Conservation (phyloP, 2,329 filamentous ascomycete genomes). For the Trichoderma harzianum region DNA sequence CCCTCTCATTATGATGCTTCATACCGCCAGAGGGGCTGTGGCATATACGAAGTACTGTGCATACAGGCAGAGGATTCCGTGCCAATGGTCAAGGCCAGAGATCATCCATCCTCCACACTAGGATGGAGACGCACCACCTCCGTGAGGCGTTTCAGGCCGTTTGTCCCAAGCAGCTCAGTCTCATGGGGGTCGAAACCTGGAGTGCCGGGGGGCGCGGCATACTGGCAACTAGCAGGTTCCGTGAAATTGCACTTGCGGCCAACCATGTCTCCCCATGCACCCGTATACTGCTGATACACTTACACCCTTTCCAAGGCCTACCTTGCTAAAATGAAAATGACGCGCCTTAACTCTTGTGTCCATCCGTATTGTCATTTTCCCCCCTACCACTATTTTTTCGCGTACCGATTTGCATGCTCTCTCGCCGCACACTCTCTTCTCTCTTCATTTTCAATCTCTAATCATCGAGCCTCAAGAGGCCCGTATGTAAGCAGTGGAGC, state of each 20-base stretch:
- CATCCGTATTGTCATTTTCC: conserved; percentile 7
- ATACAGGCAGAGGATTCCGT: background rate
- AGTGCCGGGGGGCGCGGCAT: conserved; percentile 9
- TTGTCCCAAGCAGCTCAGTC: background rate
- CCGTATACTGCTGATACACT: conserved; percentile 7
- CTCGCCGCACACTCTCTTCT: conserved; percentile 10
- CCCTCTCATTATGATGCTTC: background rate
- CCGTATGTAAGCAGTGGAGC: conserved; percentile 15
- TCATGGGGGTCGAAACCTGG: conserved; percentile 14
- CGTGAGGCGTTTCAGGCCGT: conserved; percentile 14
- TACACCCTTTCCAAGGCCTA: conserved; percentile 10
- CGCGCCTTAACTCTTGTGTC: conserved; percentile 7
- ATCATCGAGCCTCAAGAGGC: background rate
- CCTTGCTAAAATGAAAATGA: conserved; percentile 16
- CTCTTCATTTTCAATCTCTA: background rate
- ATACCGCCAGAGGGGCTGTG: background rate
- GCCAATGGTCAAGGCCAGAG: background rate
- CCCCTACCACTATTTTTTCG: conserved; percentile 2
- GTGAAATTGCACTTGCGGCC: conserved; percentile 11
- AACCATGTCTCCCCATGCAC: conserved; percentile 3
- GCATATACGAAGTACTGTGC: background rate
- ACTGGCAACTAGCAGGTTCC: background rate
- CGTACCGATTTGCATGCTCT: conserved; percentile 3
- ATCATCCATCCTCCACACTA: conserved; percentile 6
- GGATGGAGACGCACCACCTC: conserved; percentile 9